phyloP scores from a whole-genome alignment of 2,329 filamentous ascomycete species.

The Calycina herbarum region DNA sequence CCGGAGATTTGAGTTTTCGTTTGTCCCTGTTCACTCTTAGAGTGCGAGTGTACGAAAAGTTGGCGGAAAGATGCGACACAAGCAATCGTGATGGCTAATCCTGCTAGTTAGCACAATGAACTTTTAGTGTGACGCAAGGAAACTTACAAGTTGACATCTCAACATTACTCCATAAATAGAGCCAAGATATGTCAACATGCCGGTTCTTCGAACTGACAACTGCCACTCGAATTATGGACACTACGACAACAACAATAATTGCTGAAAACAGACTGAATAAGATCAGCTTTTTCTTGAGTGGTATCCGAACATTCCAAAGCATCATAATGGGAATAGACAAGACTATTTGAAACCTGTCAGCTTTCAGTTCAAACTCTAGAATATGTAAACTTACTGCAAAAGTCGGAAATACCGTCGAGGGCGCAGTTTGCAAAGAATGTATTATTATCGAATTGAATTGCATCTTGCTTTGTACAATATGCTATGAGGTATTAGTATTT shows the following conservation, averaged over 20 bases:
- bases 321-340: not conserved
- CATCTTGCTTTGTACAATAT: not conserved
- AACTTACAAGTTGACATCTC: not conserved
- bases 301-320: not conserved
- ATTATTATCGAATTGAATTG: not conserved
- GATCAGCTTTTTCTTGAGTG: not conserved
- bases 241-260: not conserved
- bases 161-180: not conserved
- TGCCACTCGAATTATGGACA: not conserved
- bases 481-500: not conserved
- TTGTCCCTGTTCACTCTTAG: not conserved
- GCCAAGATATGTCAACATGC: not conserved
- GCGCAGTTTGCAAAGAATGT: not conserved
- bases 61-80: not conserved
- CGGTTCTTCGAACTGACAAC: not conserved
- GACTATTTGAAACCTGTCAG: not conserved
- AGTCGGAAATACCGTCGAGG: not conserved
- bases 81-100: not conserved
- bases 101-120: too few species aligned
- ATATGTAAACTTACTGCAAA: not conserved
- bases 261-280: not conserved
- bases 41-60: not conserved
- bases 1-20: not conserved
- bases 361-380: not conserved
- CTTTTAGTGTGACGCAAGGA: too few species aligned